Evolutionary conservation across 2,329 filamentous ascomycete species (phyloP).

Genomic region (Monosporascus sp.): DNA sequence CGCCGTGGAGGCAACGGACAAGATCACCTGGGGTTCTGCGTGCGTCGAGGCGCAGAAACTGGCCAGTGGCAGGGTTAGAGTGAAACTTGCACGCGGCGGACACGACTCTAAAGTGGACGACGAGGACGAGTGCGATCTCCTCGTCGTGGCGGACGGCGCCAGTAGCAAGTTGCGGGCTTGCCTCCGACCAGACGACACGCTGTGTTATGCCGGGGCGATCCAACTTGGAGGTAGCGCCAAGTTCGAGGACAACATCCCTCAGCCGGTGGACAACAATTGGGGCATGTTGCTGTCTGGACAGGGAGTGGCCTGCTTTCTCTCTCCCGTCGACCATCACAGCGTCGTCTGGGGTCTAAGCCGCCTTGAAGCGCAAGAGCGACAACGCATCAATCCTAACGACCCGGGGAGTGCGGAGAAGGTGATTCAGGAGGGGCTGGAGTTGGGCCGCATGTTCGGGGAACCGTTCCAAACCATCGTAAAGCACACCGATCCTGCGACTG

Average conservation of each 20-base stretch:
- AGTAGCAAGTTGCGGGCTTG: conserved; percentile 34
- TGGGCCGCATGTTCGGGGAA: conserved; percentile 31
- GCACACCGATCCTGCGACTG: conserved; percentile 31
- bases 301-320: conserved; percentile 38
- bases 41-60: conserved; percentile 11
- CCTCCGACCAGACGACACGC: conserved; percentile 33
- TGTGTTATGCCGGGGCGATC: conserved; percentile 35
- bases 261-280: conserved; percentile 33
- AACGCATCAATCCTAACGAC: neutral
- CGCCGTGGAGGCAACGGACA: conserved; percentile 7
- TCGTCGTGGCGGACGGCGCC: conserved; percentile 41
- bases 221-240: conserved; percentile 32
- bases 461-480: conserved; percentile 36
- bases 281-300: conserved; percentile 33
- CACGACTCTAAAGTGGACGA: conserved; percentile 16
- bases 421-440: conserved; percentile 24
- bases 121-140: conserved; percentile 32
- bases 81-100: conserved; percentile 5
- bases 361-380: conserved; percentile 15
- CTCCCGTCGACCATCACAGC: conserved; percentile 35
- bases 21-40: conserved; percentile 6
- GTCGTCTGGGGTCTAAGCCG: conserved; percentile 40
- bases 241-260: conserved; percentile 29
- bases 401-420: conserved; percentile 21
- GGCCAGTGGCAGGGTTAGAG: conserved; percentile 9